Conservation (phyloP, 345 rosid species). For the Euphorbia pulcherrima region DNA sequence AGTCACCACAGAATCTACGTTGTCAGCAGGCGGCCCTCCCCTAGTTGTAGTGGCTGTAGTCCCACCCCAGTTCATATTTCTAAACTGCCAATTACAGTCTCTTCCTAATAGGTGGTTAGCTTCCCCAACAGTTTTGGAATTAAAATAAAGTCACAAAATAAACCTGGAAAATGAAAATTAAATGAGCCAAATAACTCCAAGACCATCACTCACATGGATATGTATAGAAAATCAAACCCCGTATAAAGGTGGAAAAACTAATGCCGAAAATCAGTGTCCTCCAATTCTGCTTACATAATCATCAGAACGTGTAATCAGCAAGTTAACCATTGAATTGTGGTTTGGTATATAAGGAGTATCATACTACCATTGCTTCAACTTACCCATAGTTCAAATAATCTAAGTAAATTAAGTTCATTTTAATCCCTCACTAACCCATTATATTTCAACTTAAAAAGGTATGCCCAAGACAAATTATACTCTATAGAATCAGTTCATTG, state of each 20-base stretch:
- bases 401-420: too few species aligned
- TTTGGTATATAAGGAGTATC: not conserved
- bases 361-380: conserved; percentile 16
- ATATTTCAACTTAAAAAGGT: too few species aligned
- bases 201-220: not conserved
- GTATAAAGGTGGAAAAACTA: not conserved
- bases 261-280: not conserved
- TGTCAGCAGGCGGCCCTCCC: conserved; percentile 34
- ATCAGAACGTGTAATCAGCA: not conserved
- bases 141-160: not conserved
- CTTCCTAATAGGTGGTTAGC: not conserved
- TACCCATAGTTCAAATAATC: too few species aligned
- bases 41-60: conserved; percentile 40
- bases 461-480: too few species aligned
- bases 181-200: not conserved
- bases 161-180: conserved; percentile 15
- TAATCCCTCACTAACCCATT: too few species aligned
- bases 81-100: conserved; percentile 22
- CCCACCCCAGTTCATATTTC: conserved; percentile 61
- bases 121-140: conserved; percentile 11
- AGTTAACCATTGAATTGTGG: too few species aligned
- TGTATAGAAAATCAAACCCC: not conserved
- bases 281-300: not conserved
- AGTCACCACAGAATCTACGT: conserved; percentile 61
- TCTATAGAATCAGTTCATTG: too few species aligned